Evolutionary conservation across 306 rosid genomes (phyloP).

Genomic region (Boehmeria nivea): DNA sequence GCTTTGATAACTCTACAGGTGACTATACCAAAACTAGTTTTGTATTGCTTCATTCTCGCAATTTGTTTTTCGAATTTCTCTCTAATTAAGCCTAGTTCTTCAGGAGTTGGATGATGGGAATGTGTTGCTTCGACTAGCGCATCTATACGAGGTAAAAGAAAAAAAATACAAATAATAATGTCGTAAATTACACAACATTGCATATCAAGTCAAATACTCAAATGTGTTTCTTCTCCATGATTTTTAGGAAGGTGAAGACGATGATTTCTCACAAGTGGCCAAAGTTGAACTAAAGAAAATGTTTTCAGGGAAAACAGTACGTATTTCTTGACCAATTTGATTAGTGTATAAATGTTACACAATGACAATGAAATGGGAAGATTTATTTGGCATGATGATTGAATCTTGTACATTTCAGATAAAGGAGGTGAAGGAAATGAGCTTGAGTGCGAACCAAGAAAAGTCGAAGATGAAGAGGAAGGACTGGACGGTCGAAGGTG

Average conservation of each 20-base stretch:
- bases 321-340: no score
- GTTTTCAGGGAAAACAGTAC: constrained; percentile 55
- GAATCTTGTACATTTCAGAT: constrained; percentile 28
- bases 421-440: constrained; percentile 48
- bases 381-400: no score
- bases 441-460: constrained; percentile 72
- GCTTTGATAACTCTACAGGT: constrained; percentile 91
- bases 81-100: no score
- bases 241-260: constrained; percentile 63
- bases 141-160: constrained; percentile 82
- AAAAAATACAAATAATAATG: no score
- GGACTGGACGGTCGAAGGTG: constrained; percentile 63
- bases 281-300: constrained; percentile 75
- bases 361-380: not conserved
- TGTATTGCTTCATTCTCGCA: no score
- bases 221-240: no score
- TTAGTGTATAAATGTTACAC: no score
- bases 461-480: constrained; percentile 53
- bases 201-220: not conserved
- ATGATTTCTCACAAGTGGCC: constrained; percentile 47
- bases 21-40: not conserved
- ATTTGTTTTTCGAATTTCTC: no score
- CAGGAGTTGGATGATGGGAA: constrained; percentile 73
- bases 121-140: constrained; percentile 82
- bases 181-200: no score